Conservation (phyloP, 345 rosid genomes). For the Kandelia obovata region DNA sequence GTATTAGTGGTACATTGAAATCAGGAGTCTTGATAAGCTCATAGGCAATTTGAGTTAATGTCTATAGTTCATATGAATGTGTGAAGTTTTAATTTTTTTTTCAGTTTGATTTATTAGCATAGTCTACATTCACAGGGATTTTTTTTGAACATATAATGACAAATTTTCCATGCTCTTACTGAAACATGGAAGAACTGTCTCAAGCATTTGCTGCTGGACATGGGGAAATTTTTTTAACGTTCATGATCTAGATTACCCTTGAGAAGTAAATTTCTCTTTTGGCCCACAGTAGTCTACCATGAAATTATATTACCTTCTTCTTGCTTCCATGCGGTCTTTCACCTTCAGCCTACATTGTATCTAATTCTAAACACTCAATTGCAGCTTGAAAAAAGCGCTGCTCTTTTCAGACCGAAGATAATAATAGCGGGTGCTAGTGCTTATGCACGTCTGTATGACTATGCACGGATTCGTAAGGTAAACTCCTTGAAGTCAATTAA, state of each 20-base stretch:
- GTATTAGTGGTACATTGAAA: too few relatives aligned
- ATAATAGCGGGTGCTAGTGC: conserved; percentile 99
- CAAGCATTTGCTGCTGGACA: too few relatives aligned
- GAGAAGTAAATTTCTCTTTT: too few relatives aligned
- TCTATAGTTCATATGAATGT: too few relatives aligned
- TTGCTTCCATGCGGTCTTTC: not conserved
- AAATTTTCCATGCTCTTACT: too few relatives aligned
- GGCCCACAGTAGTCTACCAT: too few relatives aligned
- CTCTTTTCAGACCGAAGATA: conserved; percentile 88
- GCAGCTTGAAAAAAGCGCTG: conserved; percentile 95
- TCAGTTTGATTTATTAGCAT: not conserved
- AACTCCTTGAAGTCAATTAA: conserved; percentile 5
- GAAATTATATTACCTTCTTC: conserved; percentile 6
- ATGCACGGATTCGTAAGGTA: conserved; percentile 91
- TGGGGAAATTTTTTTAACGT: too few relatives aligned
- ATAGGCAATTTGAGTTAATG: not conserved
- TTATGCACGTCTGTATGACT: conserved; percentile 89
- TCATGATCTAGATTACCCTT: too few relatives aligned
- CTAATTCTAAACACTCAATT: not conserved
- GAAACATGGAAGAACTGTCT: too few relatives aligned
- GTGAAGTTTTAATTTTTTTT: too few relatives aligned
- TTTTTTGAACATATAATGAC: too few relatives aligned
- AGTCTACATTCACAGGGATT: not conserved
- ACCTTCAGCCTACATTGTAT: not conserved
- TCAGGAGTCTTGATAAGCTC: not conserved